Conservation (phyloP, 352 stramenopile species). For the Phytophthora sansomeana region DNA sequence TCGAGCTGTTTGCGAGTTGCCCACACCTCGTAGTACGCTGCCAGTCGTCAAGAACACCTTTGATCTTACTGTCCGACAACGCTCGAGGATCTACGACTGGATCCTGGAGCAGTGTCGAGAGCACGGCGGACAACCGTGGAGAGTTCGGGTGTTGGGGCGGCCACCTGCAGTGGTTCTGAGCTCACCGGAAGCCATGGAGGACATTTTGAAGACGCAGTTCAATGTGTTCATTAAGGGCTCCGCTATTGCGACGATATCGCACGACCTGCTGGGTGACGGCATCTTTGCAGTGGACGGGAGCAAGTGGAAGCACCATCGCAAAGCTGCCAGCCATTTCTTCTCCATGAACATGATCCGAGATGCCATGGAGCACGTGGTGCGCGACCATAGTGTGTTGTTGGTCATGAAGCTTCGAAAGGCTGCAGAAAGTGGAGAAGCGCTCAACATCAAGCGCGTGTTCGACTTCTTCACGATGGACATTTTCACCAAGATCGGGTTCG, state of each 20-base stretch:
- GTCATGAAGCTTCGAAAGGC: conserved; percentile 30
- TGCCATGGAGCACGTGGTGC: conserved; percentile 56
- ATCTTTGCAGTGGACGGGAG: conserved; percentile 79
- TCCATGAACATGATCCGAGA: conserved; percentile 65
- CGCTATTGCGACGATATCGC: conserved; percentile 39
- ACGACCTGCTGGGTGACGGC: conserved; percentile 75
- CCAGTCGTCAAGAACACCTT: conserved; percentile 66
- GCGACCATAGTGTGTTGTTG: conserved; percentile 47
- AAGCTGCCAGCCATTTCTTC: conserved; percentile 91
- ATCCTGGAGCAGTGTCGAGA: conserved; percentile 58
- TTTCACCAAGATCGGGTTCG: conserved; percentile 79
- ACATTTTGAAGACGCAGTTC: conserved; percentile 75
- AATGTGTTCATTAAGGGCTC: conserved; percentile 76
- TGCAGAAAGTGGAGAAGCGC: conserved; percentile 9
- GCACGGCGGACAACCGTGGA: conserved; percentile 53
- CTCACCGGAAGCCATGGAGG: conserved; percentile 52
- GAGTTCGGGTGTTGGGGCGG: conserved; percentile 43
- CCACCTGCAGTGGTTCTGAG: conserved; percentile 52
- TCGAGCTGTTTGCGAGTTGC: conserved; percentile 42
- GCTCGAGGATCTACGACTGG: conserved; percentile 67
- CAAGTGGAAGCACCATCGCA: conserved; percentile 80
- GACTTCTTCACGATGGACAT: conserved; percentile 74
- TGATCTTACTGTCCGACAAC: conserved; percentile 51
- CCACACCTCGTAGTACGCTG: conserved; percentile 53
- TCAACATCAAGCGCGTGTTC: conserved; percentile 65